Conservation (phyloP, 2,329 filamentous ascomycete genomes). For the Atkinsonella hypoxylon region DNA sequence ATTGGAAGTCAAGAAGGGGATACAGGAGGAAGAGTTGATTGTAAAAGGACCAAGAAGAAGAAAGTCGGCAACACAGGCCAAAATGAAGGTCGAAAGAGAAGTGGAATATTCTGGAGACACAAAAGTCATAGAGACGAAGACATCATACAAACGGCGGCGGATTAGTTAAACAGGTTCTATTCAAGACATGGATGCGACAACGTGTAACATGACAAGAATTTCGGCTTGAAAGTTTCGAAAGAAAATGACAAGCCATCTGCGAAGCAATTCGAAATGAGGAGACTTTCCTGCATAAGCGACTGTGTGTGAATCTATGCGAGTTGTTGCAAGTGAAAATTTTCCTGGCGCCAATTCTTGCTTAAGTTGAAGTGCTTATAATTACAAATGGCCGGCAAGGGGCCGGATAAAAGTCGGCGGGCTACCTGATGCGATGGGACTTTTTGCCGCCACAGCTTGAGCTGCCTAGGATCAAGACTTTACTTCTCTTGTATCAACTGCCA, state of each 20-base stretch:
- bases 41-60: conserved; percentile 16
- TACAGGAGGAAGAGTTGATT: conserved; percentile 14
- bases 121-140: conserved; percentile 12
- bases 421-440: conserved; percentile 14
- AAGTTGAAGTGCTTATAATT: too few relatives aligned
- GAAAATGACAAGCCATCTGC: too few relatives aligned
- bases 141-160: conserved; percentile 18
- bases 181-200: too few relatives aligned
- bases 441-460: conserved; percentile 16
- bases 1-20: conserved; percentile 1
- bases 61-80: conserved; percentile 10
- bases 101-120: conserved; percentile 13
- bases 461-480: not conserved
- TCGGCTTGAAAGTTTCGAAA: too few relatives aligned
- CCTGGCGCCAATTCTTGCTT: not conserved
- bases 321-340: not conserved
- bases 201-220: too few relatives aligned
- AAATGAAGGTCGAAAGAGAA: conserved; percentile 10
- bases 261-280: too few relatives aligned
- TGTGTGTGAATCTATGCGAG: not conserved
- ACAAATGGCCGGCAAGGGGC: not conserved
- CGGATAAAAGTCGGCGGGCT: conserved; percentile 22
- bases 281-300: too few relatives aligned
- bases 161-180: conserved; percentile 7
- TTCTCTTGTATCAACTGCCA: conserved; percentile 10